Percentiles rank a stretch among this genome's conserved stretches.
Evolutionary conservation across 257 asterid genomes (phyloP).

Genomic region (Penstemon davidsonii): DNA sequence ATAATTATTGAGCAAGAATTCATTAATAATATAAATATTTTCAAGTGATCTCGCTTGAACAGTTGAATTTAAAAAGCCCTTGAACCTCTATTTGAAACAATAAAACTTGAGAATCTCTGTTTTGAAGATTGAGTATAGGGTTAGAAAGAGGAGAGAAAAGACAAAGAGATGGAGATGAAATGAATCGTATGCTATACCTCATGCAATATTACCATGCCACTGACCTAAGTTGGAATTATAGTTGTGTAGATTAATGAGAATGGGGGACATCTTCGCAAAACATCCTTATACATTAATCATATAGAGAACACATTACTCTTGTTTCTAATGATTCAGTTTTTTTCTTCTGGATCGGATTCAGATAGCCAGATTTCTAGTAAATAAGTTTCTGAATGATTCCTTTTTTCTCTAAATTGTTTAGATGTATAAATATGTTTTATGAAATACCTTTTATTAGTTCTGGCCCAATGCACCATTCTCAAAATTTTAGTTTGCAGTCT

Average conservation of each 20-base stretch:
- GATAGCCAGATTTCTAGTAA: background rate
- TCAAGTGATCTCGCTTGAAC: background rate
- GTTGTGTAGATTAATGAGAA: background rate
- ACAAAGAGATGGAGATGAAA: background rate
- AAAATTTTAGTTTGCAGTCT: background rate
- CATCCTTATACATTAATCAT: too few species aligned
- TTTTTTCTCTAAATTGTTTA: background rate
- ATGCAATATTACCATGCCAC: background rate
- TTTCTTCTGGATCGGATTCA: background rate
- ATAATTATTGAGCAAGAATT: background rate
- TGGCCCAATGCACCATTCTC: background rate
- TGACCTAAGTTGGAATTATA: background rate
- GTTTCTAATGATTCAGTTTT: background rate
- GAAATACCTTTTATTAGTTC: background rate
- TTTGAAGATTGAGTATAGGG: background rate
- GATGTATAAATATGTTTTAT: background rate
- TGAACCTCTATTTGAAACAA: background rate
- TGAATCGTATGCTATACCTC: background rate
- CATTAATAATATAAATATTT: background rate
- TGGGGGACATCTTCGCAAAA: background rate
- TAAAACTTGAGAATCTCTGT: background rate
- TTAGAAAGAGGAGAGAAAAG: background rate
- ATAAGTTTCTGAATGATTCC: background rate
- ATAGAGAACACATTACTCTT: too few species aligned
- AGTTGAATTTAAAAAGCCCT: background rate